phyloP scores from a whole-genome alignment of 225 moss, liverwort and hornwort genomes.

The Straminergon stramineum region DNA sequence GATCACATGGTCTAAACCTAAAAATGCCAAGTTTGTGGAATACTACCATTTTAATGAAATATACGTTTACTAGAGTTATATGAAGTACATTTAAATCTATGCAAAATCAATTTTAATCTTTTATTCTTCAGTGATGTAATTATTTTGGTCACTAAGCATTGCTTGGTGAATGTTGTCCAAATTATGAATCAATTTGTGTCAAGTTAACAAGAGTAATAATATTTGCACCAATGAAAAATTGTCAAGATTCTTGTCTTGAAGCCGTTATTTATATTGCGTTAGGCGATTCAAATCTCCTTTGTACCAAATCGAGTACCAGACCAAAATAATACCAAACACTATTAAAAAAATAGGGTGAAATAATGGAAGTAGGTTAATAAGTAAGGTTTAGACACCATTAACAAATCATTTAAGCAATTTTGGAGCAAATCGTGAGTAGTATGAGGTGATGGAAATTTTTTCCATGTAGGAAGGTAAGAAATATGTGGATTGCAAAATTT shows the following conservation, averaged over 20 bases:
- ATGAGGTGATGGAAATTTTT: no score
- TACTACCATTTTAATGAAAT: no score
- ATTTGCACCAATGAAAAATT: not conserved
- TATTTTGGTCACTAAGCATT: not conserved
- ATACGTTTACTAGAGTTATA: not conserved
- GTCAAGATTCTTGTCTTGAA: not conserved
- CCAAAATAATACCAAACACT: not conserved
- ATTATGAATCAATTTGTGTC: not conserved
- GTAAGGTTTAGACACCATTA: no score
- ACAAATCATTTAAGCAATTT: no score
- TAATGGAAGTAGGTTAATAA: not conserved
- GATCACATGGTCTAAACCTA: no score
- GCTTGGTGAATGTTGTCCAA: not conserved
- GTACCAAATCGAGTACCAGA: no score
- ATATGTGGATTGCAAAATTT: no score
- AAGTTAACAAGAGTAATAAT: not conserved
- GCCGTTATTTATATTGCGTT: not conserved
- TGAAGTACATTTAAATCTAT: not conserved
- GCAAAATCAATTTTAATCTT: not conserved
- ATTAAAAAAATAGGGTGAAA: not conserved
- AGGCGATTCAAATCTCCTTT: not conserved
- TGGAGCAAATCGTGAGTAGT: no score
- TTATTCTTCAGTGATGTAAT: not conserved
- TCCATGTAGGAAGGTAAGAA: no score
- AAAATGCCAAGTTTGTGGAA: no score